These are phyloP conservation scores for Stipa capillata DNA, from an alignment of 176 grass and related monocot genomes.

Conservation along the genomic window DNA sequence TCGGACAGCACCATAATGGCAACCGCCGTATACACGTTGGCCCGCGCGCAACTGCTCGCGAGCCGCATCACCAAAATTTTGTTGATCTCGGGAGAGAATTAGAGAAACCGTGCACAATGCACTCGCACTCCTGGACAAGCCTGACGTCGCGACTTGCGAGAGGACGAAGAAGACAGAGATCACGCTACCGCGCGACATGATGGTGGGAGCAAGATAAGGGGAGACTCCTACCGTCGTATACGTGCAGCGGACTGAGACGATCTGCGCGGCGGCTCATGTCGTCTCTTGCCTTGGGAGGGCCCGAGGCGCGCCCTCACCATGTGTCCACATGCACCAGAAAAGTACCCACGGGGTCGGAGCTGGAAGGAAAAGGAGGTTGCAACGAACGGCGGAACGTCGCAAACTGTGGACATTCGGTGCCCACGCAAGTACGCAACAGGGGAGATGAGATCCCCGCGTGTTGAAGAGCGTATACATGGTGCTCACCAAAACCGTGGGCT, in stretches of 20 bases:
- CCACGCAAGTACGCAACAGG: background rate
- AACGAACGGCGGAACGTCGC: background rate
- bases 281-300: background rate
- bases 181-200: background rate
- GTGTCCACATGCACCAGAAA: background rate
- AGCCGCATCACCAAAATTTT: background rate
- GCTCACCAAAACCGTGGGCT: background rate
- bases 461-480: background rate
- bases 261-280: background rate
- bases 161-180: background rate
- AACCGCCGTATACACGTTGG: background rate
- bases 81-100: background rate
- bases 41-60: background rate
- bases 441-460: background rate
- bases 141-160: background rate
- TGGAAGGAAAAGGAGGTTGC: background rate
- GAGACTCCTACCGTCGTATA: background rate
- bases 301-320: background rate
- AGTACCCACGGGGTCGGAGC: background rate
- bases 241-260: background rate
- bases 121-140: background rate
- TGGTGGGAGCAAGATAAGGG: background rate
- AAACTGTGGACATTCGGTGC: background rate
- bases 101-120: background rate
- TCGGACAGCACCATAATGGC: background rate